Evolutionary conservation across 2,329 filamentous ascomycete genomes (phyloP), one percentile per base, ranked within the genome.

Genomic region (Diaporthe humulicola): DNA sequence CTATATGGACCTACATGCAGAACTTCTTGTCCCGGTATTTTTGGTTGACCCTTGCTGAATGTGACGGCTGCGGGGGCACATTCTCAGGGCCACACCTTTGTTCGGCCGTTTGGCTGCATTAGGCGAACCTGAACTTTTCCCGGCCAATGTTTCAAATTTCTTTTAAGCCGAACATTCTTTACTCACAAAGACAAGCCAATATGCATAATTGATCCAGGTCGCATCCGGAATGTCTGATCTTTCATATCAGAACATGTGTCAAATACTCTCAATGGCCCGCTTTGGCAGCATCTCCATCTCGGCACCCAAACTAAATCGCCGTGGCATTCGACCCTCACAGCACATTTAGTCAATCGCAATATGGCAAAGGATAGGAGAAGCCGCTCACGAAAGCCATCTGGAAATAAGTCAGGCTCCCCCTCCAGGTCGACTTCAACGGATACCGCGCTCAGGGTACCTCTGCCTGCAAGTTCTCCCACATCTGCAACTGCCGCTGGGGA

Each of bases 311-410:
- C 2, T 17, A 22, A 22, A 1, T 69, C 14, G 19, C 52, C 33
- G 54, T 10, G 12, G 14, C 7, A 22, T 50, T 52, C 9, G 5
- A 67, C 40, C 25, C 33, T 25, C 42, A 6, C 28, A 50, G 33
- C 22, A 22, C 22, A 19, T 25, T 19, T 2, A 54, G 7, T 6
- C n/a, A n/a, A 14, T 19, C 15, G 28, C 0, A 50, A 64, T 3
- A 69, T 69, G 64, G 64, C 33, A 30, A 54, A 54, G 6, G 48
- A 52, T 2, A 69, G 40, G 48, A 54, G 48, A 14, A 69, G n/a
- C 15, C 48, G 64, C 1, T 40, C 64, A 15, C 33, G 48, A 30
- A 69, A 69, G 9, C 17, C 48, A 5, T 30, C 45, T 19, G 48
- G 15, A 6, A 54, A 54, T 3, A 17, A 9, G 4, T 22, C 22